A percentile compares a stretch with the other conserved stretches of the same genome.
phyloP scores from a whole-genome alignment of 805 yeast species.

The Zygotorulaspora florentina region DNA sequence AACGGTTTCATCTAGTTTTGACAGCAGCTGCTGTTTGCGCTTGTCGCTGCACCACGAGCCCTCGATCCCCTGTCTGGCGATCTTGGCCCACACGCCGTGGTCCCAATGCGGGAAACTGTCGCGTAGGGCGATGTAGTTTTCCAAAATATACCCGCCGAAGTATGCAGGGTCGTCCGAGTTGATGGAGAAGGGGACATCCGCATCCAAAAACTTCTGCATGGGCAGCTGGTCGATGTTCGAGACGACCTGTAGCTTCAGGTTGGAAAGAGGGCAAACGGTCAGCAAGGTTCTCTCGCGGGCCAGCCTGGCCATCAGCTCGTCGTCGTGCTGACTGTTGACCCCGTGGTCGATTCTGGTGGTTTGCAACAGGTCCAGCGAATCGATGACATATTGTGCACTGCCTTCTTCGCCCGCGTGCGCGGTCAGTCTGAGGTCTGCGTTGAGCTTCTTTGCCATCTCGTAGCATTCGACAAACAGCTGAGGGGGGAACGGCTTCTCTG shows the following conservation, averaged over 20 bases:
- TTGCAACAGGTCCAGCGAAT: constrained; percentile 53
- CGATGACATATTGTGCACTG: constrained; percentile 60
- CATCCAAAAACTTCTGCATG: constrained; percentile 53
- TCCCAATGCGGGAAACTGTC: constrained; percentile 57
- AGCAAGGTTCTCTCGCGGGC: constrained; percentile 54
- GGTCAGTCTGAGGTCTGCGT: constrained; percentile 57
- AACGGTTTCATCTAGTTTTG: constrained; percentile 41
- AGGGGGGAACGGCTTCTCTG: constrained; percentile 78
- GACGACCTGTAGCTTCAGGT: constrained; percentile 71
- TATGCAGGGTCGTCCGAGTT: constrained; percentile 81
- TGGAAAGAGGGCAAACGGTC: constrained; percentile 74
- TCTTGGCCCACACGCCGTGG: constrained; percentile 54
- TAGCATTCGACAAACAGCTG: constrained; percentile 63
- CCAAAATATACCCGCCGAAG: constrained; percentile 80
- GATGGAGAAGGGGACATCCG: constrained; percentile 64
- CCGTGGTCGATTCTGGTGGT: constrained; percentile 81
- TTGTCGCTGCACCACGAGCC: constrained; percentile 74
- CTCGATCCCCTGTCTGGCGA: constrained; percentile 60
- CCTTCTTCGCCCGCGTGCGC: constrained; percentile 94
- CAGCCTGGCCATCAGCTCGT: constrained; percentile 51
- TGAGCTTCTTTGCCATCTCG: constrained; percentile 41
- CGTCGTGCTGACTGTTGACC: constrained; percentile 56
- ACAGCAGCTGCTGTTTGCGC: constrained; percentile 45
- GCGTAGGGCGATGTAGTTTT: constrained; percentile 66
- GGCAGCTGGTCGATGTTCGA: constrained; percentile 65